Conservation (phyloP, 768 basidiomycete species). For the Russula earlei region DNA sequence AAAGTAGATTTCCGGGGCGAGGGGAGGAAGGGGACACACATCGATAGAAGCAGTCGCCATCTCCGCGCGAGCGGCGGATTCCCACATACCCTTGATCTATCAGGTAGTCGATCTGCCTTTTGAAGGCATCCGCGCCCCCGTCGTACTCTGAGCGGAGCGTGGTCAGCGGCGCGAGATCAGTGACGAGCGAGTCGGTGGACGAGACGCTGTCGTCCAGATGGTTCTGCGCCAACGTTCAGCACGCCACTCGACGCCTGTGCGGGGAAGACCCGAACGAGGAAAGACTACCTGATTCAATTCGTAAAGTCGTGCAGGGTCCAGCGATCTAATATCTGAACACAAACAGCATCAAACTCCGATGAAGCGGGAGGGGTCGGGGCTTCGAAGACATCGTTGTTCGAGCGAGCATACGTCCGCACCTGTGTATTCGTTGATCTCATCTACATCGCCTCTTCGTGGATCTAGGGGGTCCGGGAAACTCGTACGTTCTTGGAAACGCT, state of each 20-base stretch:
- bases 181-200: conserved; percentile 43
- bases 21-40: conserved; percentile 37
- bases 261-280: conserved; percentile 25
- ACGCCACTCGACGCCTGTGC: conserved; percentile 24
- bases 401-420: conserved; percentile 12
- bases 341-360: too few relatives aligned
- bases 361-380: too few relatives aligned
- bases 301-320: conserved; percentile 29
- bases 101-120: conserved; percentile 70
- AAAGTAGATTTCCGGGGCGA: conserved; percentile 26
- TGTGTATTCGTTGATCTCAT: conserved; percentile 13
- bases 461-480: conserved; percentile 23
- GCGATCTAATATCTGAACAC: conserved; percentile 28
- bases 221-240: conserved; percentile 23
- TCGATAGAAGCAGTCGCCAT: conserved; percentile 87
- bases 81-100: conserved; percentile 48
- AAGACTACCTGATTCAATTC: conserved; percentile 33
- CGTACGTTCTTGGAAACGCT: conserved; percentile 22
- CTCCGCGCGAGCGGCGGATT: conserved; percentile 68
- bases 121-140: conserved; percentile 45
- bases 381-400: too few relatives aligned
- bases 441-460: not conserved
- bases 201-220: conserved; percentile 32
- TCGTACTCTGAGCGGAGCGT: conserved; percentile 59
- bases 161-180: conserved; percentile 41